phyloP scores from a whole-genome alignment of 148 eudicot genomes.

The Chenopodium berlandieri region DNA sequence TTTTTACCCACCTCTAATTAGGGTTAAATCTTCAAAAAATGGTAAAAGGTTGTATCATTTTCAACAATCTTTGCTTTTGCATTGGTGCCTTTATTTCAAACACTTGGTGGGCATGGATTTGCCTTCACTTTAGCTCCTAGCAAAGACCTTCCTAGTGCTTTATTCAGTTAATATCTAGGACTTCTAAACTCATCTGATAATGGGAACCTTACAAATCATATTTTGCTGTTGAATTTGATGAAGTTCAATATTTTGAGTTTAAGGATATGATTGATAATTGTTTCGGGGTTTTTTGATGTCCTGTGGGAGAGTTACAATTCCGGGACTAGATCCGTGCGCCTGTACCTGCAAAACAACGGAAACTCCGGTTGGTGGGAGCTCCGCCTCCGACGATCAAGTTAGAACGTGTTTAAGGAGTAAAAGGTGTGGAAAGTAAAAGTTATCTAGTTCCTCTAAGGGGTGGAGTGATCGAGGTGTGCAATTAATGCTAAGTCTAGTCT shows the following conservation, averaged over 20 bases:
- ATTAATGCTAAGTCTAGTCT: too few relatives aligned
- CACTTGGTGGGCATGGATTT: slow-evolving; percentile 82
- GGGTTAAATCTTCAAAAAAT: slow-evolving; percentile 43
- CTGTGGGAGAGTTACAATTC: too few relatives aligned
- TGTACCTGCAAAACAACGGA: too few relatives aligned
- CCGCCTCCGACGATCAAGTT: too few relatives aligned
- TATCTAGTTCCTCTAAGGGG: too few relatives aligned
- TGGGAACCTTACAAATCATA: slow-evolving; percentile 65
- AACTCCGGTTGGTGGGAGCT: too few relatives aligned
- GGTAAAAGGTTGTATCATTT: slow-evolving; percentile 54
- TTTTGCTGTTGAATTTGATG: slow-evolving; percentile 85
- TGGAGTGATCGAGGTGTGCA: too few relatives aligned
- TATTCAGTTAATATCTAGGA: slow-evolving; percentile 72
- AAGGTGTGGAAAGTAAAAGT: too few relatives aligned
- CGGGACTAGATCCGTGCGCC: too few relatives aligned
- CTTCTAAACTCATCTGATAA: slow-evolving; percentile 49
- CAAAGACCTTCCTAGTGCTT: slow-evolving; percentile 47
- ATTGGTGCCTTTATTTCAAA: slow-evolving; percentile 54
- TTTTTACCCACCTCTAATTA: slow-evolving; percentile 48
- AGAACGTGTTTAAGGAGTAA: too few relatives aligned
- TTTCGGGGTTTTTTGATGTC: too few relatives aligned
- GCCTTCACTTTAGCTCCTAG: slow-evolving; percentile 60
- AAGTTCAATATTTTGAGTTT: slow-evolving; percentile 69
- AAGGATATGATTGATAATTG: slow-evolving; percentile 61
- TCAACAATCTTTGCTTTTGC: slow-evolving; percentile 75